phyloP scores from a whole-genome alignment of 768 basidiomycete species.

The Boletus barrowsii region DNA sequence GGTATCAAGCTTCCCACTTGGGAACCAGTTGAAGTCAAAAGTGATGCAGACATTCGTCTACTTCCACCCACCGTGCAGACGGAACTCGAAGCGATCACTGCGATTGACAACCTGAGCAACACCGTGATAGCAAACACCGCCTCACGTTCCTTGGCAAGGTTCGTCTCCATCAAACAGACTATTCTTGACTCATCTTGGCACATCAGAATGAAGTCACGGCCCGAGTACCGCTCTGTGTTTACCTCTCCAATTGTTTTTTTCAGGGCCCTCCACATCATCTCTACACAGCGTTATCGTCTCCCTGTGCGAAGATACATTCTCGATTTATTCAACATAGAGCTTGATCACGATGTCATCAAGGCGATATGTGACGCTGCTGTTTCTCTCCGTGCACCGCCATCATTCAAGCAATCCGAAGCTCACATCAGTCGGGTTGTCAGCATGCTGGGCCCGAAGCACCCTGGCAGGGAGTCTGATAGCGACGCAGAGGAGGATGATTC shows the following conservation, averaged over 20 bases:
- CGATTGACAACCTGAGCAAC: slow-evolving; percentile 92
- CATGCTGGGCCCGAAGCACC: slow-evolving; percentile 56
- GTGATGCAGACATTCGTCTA: slow-evolving; percentile 45
- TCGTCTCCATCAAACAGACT: slow-evolving; percentile 18
- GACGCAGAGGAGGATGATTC: slow-evolving; percentile 54
- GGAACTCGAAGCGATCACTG: slow-evolving; percentile 82
- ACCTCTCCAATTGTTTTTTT: slow-evolving; percentile 75
- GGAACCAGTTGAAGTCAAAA: slow-evolving; percentile 38
- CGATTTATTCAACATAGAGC: slow-evolving; percentile 85
- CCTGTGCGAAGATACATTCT: slow-evolving; percentile 91
- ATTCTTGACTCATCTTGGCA: background rate
- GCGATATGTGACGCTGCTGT: slow-evolving; percentile 51
- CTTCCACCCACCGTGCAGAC: slow-evolving; percentile 62
- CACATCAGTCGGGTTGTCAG: slow-evolving; percentile 51
- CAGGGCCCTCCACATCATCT: slow-evolving; percentile 83
- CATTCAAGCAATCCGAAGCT: slow-evolving; percentile 42
- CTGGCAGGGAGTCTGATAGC: slow-evolving; percentile 54
- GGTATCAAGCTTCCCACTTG: slow-evolving; percentile 67
- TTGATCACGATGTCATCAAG: slow-evolving; percentile 60
- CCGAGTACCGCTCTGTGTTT: slow-evolving; percentile 74
- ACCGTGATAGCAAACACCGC: slow-evolving; percentile 95
- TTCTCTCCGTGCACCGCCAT: slow-evolving; percentile 46
- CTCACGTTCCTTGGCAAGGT: slow-evolving; percentile 86
- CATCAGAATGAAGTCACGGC: slow-evolving; percentile 70
- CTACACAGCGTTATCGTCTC: slow-evolving; percentile 84